Evolutionary conservation across 2,329 filamentous ascomycete genomes (phyloP), one percentile per base, ranked within the genome.

Genomic region (Cladosporium velox): DNA sequence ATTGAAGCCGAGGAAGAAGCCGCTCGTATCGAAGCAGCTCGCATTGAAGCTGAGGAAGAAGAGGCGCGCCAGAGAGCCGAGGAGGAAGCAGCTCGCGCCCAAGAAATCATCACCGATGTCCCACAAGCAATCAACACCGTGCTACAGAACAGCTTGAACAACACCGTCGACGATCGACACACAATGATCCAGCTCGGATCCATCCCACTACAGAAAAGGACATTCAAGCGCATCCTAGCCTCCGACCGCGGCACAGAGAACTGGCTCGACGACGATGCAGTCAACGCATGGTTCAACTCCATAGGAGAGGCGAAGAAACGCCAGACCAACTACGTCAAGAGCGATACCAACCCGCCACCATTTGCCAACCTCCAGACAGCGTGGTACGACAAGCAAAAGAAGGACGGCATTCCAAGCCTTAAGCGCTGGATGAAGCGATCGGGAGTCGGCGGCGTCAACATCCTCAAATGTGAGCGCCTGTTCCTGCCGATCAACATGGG

Each of bases 201-300:
- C 34, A 44, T 64, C 24, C 61, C 61, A 24, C 26, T 64, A 3
- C 51, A 55, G 32, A 57, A 44, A 18, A 7, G 57, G 21, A 28
- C 59, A 32, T 58, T 62, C 59, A 49, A 63, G 21, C 65, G 65
- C 24, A 62, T 66, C n/a, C 35, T 62, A 26, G 35, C 59, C 30
- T 14, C 34, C 26, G 51, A 38, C 38, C 10, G 15, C 6, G 65
- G 65, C 38, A 58, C 58, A 30, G 21, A 55, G 26, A 60, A 81
- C 32, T 94, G 91, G 91, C 83, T 94, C 7, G 93, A 93, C 69
- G 91, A 93, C 75, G 88, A 91, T 70, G 86, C 90, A 60, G 86
- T 94, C 71, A 91, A 92, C 71, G 86, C 86, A 15, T 86, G 86
- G 58, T 81, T 92, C 30, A 78, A 83, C 32, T 85, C 87, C 73